These are phyloP conservation scores for Eucommia ulmoides DNA, from an alignment of 257 asterid species.

Conservation along the genomic window DNA sequence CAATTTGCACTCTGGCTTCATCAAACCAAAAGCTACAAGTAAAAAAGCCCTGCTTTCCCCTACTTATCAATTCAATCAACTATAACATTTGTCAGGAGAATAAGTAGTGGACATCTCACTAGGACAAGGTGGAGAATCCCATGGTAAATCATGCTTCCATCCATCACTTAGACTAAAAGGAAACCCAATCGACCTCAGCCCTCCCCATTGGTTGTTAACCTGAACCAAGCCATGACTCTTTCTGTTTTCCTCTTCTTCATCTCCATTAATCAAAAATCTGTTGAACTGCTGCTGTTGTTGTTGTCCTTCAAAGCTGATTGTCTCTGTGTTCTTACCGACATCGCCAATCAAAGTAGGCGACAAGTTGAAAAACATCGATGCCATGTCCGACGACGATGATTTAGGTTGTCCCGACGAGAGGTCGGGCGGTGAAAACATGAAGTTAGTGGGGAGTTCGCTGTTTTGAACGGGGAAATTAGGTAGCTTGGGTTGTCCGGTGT, in stretches of 20 bases:
- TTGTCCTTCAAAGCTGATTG: not conserved
- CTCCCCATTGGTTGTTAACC: not conserved
- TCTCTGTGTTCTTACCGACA: not conserved
- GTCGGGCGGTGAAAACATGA: slow-evolving; percentile 3
- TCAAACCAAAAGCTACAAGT: not conserved
- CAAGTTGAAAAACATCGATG: not conserved
- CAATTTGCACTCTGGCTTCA: not conserved
- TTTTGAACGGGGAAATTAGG: not conserved
- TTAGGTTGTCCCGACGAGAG: not conserved
- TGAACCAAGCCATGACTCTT: not conserved
- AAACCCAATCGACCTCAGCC: not conserved
- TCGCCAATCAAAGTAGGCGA: not conserved
- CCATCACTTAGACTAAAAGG: not conserved
- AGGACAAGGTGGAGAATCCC: slow-evolving; percentile 2
- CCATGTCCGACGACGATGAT: not conserved
- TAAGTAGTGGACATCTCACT: slow-evolving; percentile 3
- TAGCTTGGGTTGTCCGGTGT: not conserved
- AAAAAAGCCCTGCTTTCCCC: not conserved
- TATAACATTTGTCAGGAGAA: slow-evolving; percentile 1
- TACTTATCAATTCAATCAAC: not conserved
- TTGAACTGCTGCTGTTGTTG: not conserved
- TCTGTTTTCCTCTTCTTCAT: not conserved
- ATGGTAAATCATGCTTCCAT: slow-evolving; percentile 1
- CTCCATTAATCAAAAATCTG: not conserved
- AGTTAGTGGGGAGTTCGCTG: not conserved